Conservation (phyloP, 2,329 filamentous ascomycete genomes). For the Paecilomyces sp. region DNA sequence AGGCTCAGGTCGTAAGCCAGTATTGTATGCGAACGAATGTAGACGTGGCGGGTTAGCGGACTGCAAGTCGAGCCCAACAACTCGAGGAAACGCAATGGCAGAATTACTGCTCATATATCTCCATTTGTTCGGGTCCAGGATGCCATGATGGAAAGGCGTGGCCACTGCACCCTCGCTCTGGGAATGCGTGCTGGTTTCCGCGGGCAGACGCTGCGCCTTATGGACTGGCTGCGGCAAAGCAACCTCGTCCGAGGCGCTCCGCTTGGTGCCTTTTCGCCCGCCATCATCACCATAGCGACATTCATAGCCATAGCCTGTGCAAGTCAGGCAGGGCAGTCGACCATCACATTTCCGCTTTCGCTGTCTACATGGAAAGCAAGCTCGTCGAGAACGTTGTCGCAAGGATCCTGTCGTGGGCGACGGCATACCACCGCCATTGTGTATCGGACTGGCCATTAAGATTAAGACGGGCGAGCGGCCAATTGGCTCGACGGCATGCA, state of each 20-base stretch:
- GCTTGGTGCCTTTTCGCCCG: background rate
- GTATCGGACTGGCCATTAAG: background rate
- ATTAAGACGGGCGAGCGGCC: background rate
- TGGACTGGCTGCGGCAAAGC: background rate
- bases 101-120: conserved; percentile 24
- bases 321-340: conserved; percentile 8
- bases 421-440: background rate
- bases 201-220: background rate
- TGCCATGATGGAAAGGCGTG: conserved; percentile 8
- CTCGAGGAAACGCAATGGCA: conserved; percentile 25
- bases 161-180: background rate
- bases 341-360: conserved; percentile 10
- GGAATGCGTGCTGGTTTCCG: background rate
- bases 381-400: conserved; percentile 8
- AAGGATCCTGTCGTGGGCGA: conserved; percentile 2
- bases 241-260: conserved; percentile 3
- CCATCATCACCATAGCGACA: conserved; percentile 4
- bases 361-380: conserved; percentile 9
- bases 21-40: conserved; percentile 31
- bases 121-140: conserved; percentile 22
- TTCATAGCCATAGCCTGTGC: conserved; percentile 9
- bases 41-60: conserved; percentile 25
- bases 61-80: conserved; percentile 23
- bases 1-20: conserved; percentile 22
- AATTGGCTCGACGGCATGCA: background rate